A percentile compares a stretch with the other conserved stretches of the same genome.
phyloP scores from a whole-genome alignment of 2,329 filamentous ascomycete genomes.

The Botrytis medusae region DNA sequence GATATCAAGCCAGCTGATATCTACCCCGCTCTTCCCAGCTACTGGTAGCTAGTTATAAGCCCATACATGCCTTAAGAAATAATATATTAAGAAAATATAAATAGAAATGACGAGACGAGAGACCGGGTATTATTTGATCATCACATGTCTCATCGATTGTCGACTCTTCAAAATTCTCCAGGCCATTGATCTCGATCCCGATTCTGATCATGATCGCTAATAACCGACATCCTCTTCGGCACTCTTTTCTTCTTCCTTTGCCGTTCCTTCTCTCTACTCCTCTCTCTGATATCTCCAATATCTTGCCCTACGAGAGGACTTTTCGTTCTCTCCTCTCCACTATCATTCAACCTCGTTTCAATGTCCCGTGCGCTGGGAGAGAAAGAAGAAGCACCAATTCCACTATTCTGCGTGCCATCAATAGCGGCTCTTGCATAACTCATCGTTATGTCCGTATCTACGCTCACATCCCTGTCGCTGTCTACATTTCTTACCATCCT shows the following conservation, averaged over 20 bases:
- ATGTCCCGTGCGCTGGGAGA: not conserved
- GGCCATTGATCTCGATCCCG: conserved; percentile 11
- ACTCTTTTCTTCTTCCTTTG: not conserved
- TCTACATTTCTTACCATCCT: not conserved
- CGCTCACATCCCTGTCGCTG: not conserved
- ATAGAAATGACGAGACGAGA: not conserved
- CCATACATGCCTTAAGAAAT: not conserved
- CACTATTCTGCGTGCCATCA: conserved; percentile 6
- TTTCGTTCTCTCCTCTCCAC: not conserved
- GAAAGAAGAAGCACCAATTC: not conserved
- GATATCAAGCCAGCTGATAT: not conserved
- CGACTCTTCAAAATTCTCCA: conserved; percentile 3
- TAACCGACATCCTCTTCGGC: not conserved
- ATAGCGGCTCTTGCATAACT: conserved; percentile 7
- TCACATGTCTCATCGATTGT: not conserved
- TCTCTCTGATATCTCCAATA: not conserved
- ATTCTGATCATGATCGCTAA: not conserved
- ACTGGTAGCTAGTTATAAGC: not conserved
- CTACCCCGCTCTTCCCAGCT: not conserved
- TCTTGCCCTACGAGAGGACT: not conserved
- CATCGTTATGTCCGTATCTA: not conserved
- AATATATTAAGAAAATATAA: not conserved
- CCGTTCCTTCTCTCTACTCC: not conserved
- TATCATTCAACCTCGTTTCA: not conserved
- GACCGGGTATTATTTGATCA: not conserved